Percentiles rank a stretch among this genome's conserved stretches.
Conservation (phyloP, 805 yeast species). For the Naumovozyma baii region DNA sequence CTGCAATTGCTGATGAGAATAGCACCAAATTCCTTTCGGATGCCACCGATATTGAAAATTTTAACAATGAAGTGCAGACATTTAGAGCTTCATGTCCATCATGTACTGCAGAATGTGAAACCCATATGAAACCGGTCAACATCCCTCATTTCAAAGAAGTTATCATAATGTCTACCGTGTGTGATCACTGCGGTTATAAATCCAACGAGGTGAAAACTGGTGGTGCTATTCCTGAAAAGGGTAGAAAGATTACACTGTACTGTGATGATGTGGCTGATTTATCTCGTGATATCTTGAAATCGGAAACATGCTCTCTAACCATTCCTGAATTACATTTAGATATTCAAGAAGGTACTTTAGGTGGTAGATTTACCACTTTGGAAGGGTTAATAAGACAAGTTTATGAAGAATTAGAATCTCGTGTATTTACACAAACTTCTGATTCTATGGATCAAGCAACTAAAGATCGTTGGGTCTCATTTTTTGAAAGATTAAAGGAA, state of each 20-base stretch:
- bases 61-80: conserved; percentile 83
- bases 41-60: conserved; percentile 73
- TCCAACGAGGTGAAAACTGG: conserved; percentile 98
- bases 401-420: conserved; percentile 72
- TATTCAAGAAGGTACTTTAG: conserved; percentile 90
- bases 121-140: conserved; percentile 93
- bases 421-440: conserved; percentile 77
- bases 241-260: conserved; percentile 59
- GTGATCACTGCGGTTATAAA: conserved; percentile 89
- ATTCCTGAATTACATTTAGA: conserved; percentile 87
- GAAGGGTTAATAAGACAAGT: conserved; percentile 91
- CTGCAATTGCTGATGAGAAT: conserved; percentile 11
- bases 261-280: conserved; percentile 81
- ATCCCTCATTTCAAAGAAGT: conserved; percentile 98
- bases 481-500: conserved; percentile 61
- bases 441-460: conserved; percentile 83
- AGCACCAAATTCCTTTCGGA: conserved; percentile 50
- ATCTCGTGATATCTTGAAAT: conserved; percentile 86
- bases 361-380: conserved; percentile 94
- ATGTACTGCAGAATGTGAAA: conserved; percentile 65
- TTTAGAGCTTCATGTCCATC: conserved; percentile 89
- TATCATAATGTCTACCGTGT: conserved; percentile 87
- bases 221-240: conserved; percentile 85
- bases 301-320: conserved; percentile 80
- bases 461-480: conserved; percentile 70